Base-by-base conservation (phyloP, 108 stramenopile genomes). In the Nitzschia palea region DNA sequence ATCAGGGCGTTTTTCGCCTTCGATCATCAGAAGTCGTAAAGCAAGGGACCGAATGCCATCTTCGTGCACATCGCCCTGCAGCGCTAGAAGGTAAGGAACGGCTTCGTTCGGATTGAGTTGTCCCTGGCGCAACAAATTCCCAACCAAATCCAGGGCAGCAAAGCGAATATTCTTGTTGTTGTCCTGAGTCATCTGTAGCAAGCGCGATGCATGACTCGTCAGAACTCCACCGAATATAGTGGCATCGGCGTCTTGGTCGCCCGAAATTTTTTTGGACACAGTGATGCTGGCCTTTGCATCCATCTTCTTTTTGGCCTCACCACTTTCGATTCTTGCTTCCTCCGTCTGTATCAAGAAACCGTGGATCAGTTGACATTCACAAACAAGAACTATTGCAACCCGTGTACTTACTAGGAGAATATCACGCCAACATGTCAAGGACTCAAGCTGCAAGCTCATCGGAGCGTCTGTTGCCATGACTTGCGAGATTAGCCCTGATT, bases 241-340 rank as follows among this genome's bases (percentile, higher is more conserved):
- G 1, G 90, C 82, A 69, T 93, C 95, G 17, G 83, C 83, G 62
- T 96, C 95, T 77, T 96, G 91, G 63, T 93, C 92, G 2, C 95
- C 95, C 40, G 84, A 81, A 36, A 93, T 90, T 30, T 80, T 83
- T n/a, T 91, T 87, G 10, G 84, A 78, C 17, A 86, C 45, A 29
- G 87, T 89, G 5, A 91, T 82, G 32, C 66, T 73, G 57, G 78
- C 73, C 42, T 85, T 79, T 8, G 77, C 61, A 22, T 89, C 85
- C 90, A 91, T 87, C 70, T 83, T 86, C 9, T 66, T 68, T 53
- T 84, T 89, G 1, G 90, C 91, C 47, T 76, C 85, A 33, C 90
- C 90, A 63, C 83, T 80, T 60, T 95, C 94, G 34, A 93, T 80
- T 22, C 91, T 84, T 18, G 73, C 62, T 68, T 95, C 94, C 63